Evolutionary conservation across 441 rosid species (phyloP).

Genomic region (Theobroma grandiflorum): DNA sequence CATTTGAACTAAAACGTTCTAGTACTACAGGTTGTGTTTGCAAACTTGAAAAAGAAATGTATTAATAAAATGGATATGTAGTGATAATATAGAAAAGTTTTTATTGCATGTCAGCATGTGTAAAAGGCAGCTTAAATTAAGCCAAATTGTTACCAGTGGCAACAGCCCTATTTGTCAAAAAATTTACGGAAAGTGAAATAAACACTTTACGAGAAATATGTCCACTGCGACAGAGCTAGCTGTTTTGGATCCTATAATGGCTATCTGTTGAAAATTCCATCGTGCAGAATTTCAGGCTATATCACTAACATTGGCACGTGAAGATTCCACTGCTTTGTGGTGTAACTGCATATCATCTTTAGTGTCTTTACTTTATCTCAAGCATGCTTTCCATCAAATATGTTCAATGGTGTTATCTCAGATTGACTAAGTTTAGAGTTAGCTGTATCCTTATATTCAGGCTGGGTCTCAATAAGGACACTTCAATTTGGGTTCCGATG

Average conservation of each 20-base stretch:
- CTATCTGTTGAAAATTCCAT: neutral
- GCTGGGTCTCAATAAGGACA: neutral
- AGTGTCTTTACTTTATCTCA: neutral
- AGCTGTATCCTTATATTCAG: neutral
- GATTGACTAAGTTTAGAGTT: neutral
- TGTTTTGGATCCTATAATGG: neutral
- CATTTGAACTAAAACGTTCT: neutral
- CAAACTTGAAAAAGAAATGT: neutral
- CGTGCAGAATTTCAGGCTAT: neutral
- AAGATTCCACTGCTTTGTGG: neutral
- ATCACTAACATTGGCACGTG: neutral
- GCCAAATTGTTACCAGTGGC: neutral
- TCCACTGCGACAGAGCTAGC: neutral
- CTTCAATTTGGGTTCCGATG: conserved; percentile 15
- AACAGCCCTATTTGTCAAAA: neutral
- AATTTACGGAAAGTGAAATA: neutral
- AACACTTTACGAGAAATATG: neutral
- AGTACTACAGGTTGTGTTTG: neutral
- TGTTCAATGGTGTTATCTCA: neutral
- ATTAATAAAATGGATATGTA: neutral
- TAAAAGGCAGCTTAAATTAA: neutral
- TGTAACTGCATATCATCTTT: neutral
- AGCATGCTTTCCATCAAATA: neutral
- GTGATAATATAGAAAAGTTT: neutral
- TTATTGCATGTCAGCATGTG: neutral